Percentiles rank a stretch among this genome's conserved stretches.
Conservation (phyloP, 805 yeast genomes). For the Cyberlindnera mississippiensis region DNA sequence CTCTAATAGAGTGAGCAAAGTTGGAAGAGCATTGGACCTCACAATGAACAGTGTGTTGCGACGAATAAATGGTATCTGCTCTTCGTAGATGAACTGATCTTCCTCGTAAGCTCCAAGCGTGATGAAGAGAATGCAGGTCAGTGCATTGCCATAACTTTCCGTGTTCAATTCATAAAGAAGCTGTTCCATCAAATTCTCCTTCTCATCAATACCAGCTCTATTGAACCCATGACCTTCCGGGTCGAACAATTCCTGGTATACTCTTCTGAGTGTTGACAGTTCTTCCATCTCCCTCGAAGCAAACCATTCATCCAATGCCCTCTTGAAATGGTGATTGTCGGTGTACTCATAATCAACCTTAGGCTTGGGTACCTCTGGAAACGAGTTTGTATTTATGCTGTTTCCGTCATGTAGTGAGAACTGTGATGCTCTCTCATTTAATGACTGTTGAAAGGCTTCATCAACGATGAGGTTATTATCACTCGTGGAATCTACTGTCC, state of each 20-base stretch:
- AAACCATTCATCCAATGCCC: slow-evolving; percentile 49
- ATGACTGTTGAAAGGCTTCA: slow-evolving; percentile 30
- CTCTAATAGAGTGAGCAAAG: slow-evolving; percentile 5
- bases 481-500: slow-evolving; percentile 27
- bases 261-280: slow-evolving; percentile 1
- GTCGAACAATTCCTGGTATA: no score
- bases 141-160: neutral
- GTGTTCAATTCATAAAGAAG: slow-evolving; percentile 5
- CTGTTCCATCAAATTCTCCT: slow-evolving; percentile 14
- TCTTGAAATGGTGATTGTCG: slow-evolving; percentile 33
- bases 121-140: slow-evolving; percentile 15
- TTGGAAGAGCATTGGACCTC: slow-evolving; percentile 6
- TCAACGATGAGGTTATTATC: slow-evolving; percentile 30
- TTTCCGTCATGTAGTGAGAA: slow-evolving; percentile 16
- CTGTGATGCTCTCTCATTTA: slow-evolving; percentile 35
- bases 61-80: slow-evolving; percentile 6
- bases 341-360: slow-evolving; percentile 40
- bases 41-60: slow-evolving; percentile 11
- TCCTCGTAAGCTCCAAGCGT: slow-evolving; percentile 16
- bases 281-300: slow-evolving; percentile 27
- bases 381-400: slow-evolving; percentile 15
- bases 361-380: slow-evolving; percentile 35
- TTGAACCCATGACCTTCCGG: slow-evolving; percentile 10
- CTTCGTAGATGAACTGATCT: slow-evolving; percentile 10
- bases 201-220: slow-evolving; percentile 12